Base-by-base conservation (phyloP, 768 basidiomycete species). In the Amanita rubescens region DNA sequence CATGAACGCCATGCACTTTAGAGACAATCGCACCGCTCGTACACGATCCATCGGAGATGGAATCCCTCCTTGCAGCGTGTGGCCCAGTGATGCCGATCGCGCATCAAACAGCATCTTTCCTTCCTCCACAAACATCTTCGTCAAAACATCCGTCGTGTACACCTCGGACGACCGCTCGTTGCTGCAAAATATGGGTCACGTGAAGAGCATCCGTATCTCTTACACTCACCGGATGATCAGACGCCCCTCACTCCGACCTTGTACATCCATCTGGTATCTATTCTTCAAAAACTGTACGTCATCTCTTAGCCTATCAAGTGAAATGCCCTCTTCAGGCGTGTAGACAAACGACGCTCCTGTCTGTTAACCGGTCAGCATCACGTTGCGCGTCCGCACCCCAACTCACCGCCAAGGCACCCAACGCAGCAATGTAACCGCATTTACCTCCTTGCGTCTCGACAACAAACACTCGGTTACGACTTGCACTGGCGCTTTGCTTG, bases 371-470 rank as follows among this genome's bases (percentile, higher is more conserved):
- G 41, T 33, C 32, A 41, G 53, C n/a, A 15, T 55, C 24, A 24
- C 49, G 34, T 0, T 20, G 32, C 22, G 5, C 15, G 27, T 34
- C 46, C 41, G 45, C 17, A 41, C 25, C 41, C 43, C 45, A 50
- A 78, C 91, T 68, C 59, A 95, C 94, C 37, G 95, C 96, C 61
- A 99, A 73, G 6, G 93, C 96, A 49, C 96, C 96, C 78, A 98
- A 81, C 1, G 94, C 85, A 3, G 94, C 94, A 53, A 99, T 82
- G 66, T 94, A 99, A 8, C 96, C 96, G 65, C 91, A 96, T 65
- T 88, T 86, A 8, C 95, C 96, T 46, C 96, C 96, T 67, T 98
- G 96, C 0, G 94, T 97, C 71, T 99, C 95, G 15, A 99, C 92
- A 1, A 98, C 89, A 65, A 99, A 99, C 55, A 97, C 96, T 39